Base-by-base conservation (phyloP, 257 asterid genomes). In the Phtheirospermum japonicum region DNA sequence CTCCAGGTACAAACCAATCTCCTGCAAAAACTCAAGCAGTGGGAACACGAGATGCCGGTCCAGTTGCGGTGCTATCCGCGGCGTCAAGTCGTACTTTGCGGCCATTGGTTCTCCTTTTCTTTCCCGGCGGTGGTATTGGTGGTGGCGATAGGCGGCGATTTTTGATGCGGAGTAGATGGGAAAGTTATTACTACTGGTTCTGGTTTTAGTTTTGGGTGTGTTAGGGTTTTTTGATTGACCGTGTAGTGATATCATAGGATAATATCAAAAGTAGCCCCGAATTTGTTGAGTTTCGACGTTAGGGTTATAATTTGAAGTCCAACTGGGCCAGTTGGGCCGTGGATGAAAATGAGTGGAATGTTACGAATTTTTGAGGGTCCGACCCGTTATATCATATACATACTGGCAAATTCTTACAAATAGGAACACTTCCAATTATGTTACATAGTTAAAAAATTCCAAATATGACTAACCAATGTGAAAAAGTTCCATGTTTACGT, bases 21-120 rank as follows among this genome's bases (percentile, higher is more conserved):
- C 97, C 75, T 93, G 99, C 71, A 93, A 72, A 57, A 89, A 93
- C 66, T 93, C 97, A 0, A 93, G 91, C 62, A 87, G 61, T 0
- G 99, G 99, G 71, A 93, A 89, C 2, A 93, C 92, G 37, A 93
- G 74, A 69, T 93, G 97, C 74, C 95, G 79, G 73, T 93, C 99
- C 31, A 93, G 80, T 52, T 80, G 81, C 49, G 89, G 95, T 20
- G 99, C 99, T 13, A 87, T 76, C 36, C 87, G 80, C 57, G 76
- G 90, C 51, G 99, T 89, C 80, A 85, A 60, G 26, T 93, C 99
- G 78, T 85, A 82, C 34, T 85, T 82, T 56, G 94, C 86, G 75
- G 92, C 92, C 95, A 80, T 83, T 20, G 54, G 8, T 61, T 67
- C 13, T 40, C 2, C 19, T 57, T 18, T 11, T 2, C 46, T 16